Conservation (phyloP, 768 basidiomycete genomes). For the Amanita pseudoporphyria region DNA sequence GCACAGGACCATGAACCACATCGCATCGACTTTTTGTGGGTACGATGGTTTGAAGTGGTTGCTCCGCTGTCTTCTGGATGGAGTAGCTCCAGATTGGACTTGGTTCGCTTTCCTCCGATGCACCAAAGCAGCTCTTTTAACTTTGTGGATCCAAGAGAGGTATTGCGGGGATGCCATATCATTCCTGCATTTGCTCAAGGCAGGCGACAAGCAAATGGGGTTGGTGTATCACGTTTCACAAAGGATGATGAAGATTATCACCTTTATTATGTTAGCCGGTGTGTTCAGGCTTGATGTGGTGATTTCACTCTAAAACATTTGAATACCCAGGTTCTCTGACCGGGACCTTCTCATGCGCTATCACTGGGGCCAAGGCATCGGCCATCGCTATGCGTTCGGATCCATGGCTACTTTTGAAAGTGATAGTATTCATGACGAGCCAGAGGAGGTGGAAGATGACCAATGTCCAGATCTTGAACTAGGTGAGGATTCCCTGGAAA, state of each 20-base stretch:
- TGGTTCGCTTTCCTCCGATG: too few species aligned
- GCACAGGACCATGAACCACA: conserved; percentile 5
- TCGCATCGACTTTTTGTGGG: conserved; percentile 18
- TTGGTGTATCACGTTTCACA: conserved; percentile 4
- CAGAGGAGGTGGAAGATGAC: background rate
- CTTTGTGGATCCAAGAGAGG: too few species aligned
- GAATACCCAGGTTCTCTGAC: too few species aligned
- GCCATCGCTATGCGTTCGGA: background rate
- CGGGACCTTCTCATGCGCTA: too few species aligned
- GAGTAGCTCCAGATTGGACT: too few species aligned
- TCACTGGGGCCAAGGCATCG: too few species aligned
- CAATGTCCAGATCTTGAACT: too few species aligned
- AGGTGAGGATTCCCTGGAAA: background rate
- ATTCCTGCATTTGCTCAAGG: conserved; percentile 25
- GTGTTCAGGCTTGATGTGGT: conserved; percentile 5
- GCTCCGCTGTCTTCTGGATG: too few species aligned
- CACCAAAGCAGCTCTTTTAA: too few species aligned
- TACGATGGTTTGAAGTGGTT: too few species aligned
- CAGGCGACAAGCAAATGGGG: conserved; percentile 11
- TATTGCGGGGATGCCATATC: conserved; percentile 29
- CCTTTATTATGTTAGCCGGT: conserved; percentile 27
- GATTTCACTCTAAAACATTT: background rate
- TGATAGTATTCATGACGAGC: background rate
- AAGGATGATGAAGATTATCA: too few species aligned
- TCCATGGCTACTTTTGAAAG: background rate